These are phyloP conservation scores for Lactarius vividus DNA, from an alignment of 768 basidiomycete species.

Conservation along the genomic window DNA sequence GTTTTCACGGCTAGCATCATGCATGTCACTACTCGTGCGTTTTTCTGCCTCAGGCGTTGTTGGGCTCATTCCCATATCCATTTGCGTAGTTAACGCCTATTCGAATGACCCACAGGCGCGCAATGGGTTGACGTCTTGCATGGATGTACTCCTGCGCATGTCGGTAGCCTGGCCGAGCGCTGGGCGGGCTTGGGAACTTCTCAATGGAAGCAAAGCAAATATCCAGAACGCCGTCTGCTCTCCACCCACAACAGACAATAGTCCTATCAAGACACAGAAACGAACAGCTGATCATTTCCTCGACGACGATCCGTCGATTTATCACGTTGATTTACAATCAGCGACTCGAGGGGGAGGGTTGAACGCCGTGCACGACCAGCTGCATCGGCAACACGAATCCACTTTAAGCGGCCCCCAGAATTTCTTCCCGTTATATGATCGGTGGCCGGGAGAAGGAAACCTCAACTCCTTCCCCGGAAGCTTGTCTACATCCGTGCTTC, in stretches of 20 bases:
- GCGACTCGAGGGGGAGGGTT: constrained; percentile 8
- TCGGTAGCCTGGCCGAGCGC: constrained; percentile 74
- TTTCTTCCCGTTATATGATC: constrained; percentile 41
- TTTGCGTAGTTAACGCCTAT: constrained; percentile 52
- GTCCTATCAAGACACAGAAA: constrained; percentile 45
- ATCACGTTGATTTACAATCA: constrained; percentile 12
- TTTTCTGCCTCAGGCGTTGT: background rate
- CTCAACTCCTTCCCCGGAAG: constrained; percentile 40
- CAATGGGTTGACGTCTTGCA: constrained; percentile 61
- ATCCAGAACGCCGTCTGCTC: constrained; percentile 16
- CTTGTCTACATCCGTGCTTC: constrained; percentile 69
- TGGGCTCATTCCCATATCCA: constrained; percentile 11
- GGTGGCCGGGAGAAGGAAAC: constrained; percentile 41
- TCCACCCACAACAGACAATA: constrained; percentile 10
- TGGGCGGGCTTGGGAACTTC: constrained; percentile 67
- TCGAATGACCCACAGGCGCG: constrained; percentile 69
- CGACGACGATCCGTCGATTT: constrained; percentile 27
- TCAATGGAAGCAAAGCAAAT: constrained; percentile 57
- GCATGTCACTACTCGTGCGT: constrained; percentile 72
- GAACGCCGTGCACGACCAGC: constrained; percentile 27
- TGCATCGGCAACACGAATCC: constrained; percentile 16
- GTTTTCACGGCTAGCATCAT: constrained; percentile 77
- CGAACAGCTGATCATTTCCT: constrained; percentile 54
- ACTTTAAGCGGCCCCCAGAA: constrained; percentile 21
- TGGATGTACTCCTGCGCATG: constrained; percentile 64